Evolutionary conservation across 2,329 filamentous ascomycete species (phyloP).

Genomic region (Venturia pyrina): DNA sequence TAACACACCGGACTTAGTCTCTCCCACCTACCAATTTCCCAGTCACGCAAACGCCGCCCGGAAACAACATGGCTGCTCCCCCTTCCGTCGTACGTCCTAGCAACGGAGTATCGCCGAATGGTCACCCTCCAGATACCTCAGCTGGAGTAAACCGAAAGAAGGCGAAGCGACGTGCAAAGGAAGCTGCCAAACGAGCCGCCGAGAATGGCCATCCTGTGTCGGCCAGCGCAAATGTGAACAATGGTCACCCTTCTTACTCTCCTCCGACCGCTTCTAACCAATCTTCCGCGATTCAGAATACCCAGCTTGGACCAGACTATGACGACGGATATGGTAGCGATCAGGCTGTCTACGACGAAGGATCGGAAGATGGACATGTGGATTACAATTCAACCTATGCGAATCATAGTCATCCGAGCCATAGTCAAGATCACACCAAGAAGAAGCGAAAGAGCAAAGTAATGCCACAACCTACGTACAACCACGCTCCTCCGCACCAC

Average conservation of each 20-base stretch:
- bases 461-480: not conserved
- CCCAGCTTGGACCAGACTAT: constrained; percentile 1
- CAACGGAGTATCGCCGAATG: constrained; percentile 31
- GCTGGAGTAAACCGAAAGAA: constrained; percentile 67
- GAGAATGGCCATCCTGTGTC: constrained; percentile 17
- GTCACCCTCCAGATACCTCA: constrained; percentile 10
- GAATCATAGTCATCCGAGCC: constrained; percentile 24
- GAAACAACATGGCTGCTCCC: constrained; percentile 12
- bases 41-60: constrained; percentile 15
- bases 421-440: constrained; percentile 13
- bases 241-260: constrained; percentile 20
- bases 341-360: constrained; percentile 10
- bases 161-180: constrained; percentile 82
- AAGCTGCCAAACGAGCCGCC: constrained; percentile 54
- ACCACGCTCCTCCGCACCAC: not conserved
- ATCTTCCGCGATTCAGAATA: not conserved
- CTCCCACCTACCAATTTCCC: not conserved
- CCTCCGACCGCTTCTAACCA: constrained; percentile 1
- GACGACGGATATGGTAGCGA: constrained; percentile 3
- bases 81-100: constrained; percentile 14
- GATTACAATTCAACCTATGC: constrained; percentile 39
- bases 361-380: constrained; percentile 5
- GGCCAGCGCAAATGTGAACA: constrained; percentile 18
- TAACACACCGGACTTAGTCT: not conserved
- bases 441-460: constrained; percentile 13